These are phyloP conservation scores for Tricholoma matsutake DNA, from an alignment of 768 basidiomycete genomes.

Conservation along the genomic window DNA sequence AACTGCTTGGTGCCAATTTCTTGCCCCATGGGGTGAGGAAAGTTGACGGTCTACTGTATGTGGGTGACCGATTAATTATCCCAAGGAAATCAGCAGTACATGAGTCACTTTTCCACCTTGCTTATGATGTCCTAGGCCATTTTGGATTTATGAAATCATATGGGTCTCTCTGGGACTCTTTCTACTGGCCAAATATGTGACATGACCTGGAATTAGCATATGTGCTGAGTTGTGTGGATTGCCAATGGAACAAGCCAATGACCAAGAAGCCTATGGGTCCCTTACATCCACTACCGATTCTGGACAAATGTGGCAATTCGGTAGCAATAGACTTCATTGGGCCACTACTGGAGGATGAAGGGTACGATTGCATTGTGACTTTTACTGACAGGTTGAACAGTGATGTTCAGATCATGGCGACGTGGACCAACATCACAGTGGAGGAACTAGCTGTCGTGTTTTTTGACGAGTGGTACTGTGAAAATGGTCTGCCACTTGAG, in stretches of 20 bases:
- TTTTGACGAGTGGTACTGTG: too few relatives aligned
- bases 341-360: not conserved
- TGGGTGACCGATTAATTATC: not conserved
- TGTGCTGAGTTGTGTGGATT: too few relatives aligned
- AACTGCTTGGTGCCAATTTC: not conserved
- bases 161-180: not conserved
- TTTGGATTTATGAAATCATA: conserved; percentile 23
- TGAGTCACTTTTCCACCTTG: not conserved
- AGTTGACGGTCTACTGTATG: too few relatives aligned
- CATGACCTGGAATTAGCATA: conserved; percentile 5
- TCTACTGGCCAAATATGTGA: conserved; percentile 27
- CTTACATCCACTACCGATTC: conserved; percentile 20
- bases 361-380: not conserved
- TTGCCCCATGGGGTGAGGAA: not conserved
- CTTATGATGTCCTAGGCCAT: conserved; percentile 14
- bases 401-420: too few relatives aligned
- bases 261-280: not conserved
- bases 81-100: not conserved
- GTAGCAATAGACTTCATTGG: too few relatives aligned
- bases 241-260: conserved; percentile 25
- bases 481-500: too few relatives aligned
- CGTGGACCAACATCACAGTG: too few relatives aligned
- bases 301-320: not conserved
- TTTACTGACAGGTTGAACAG: too few relatives aligned
- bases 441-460: too few relatives aligned